These are phyloP conservation scores for Physcomitrellopsis africana DNA, from an alignment of 225 moss, liverwort and hornwort genomes.

Conservation along the genomic window DNA sequence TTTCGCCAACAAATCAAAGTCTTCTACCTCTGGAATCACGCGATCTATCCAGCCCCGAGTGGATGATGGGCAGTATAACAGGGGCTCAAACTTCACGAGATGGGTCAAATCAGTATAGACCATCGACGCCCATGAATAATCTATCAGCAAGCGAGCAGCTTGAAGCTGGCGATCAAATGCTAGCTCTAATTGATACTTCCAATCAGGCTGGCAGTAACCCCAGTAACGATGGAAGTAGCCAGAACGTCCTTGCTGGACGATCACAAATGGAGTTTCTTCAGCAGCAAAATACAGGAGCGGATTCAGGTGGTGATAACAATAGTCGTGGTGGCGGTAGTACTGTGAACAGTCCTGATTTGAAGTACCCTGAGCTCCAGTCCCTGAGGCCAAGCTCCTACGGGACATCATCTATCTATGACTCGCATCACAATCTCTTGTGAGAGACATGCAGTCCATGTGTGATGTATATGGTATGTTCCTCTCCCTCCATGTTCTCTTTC, in stretches of 20 bases:
- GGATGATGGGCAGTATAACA: slow-evolving; percentile 77
- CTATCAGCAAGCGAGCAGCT: slow-evolving; percentile 47
- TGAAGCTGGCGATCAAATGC: slow-evolving; percentile 71
- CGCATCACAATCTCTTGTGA: slow-evolving; percentile 88
- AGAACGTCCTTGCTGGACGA: slow-evolving; percentile 51
- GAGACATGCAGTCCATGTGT: slow-evolving; percentile 61
- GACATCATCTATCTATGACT: slow-evolving; percentile 77
- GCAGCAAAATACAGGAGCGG: slow-evolving; percentile 63
- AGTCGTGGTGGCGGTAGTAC: slow-evolving; percentile 64
- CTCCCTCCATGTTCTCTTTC: slow-evolving; percentile 26
- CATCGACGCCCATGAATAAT: slow-evolving; percentile 50
- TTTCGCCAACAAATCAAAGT: slow-evolving; percentile 66
- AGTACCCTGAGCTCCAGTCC: slow-evolving; percentile 89
- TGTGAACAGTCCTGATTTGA: slow-evolving; percentile 70
- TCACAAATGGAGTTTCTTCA: slow-evolving; percentile 84
- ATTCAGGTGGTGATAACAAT: slow-evolving; percentile 71
- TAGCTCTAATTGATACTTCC: slow-evolving; percentile 63
- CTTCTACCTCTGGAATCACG: slow-evolving; percentile 67
- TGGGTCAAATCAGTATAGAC: slow-evolving; percentile 52
- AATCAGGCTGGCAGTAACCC: slow-evolving; percentile 50
- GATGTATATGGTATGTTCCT: slow-evolving; percentile 56
- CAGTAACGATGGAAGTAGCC: slow-evolving; percentile 39
- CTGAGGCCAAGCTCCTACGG: slow-evolving; percentile 70
- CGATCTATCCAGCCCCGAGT: slow-evolving; percentile 75
- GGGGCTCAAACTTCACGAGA: slow-evolving; percentile 63